Base-by-base conservation (phyloP, 768 basidiomycete species). In the Tephrocybe rancida region DNA sequence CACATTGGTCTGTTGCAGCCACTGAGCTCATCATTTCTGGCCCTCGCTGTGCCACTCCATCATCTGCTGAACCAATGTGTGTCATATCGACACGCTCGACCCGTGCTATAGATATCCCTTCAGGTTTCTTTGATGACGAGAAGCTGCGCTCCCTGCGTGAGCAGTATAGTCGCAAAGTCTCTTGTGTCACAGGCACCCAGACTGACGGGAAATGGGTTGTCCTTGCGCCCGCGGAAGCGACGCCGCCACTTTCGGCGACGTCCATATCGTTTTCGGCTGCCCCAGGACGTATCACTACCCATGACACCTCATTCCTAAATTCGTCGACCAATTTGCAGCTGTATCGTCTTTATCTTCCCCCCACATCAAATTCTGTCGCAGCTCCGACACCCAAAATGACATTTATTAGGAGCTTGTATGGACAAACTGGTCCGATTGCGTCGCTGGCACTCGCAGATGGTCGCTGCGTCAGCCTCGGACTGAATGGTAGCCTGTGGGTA, bases 191-290 rank as follows among this genome's bases (percentile, higher is more conserved):
- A n/a, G 87, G 84, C 59, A 85, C 81, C 14, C 86, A 90, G 61
- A 90, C 91, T 5, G 91, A 92, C 63, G 91, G 91, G 8, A 92
- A 90, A 75, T 93, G 89, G 88, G 84, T 83, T 16, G 85, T 92
- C 11, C 76, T 92, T 44, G 90, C 86, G 13, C 84, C 88, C 13
- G 83, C 78, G 26, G 75, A 79, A 56, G 48, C 54, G 10, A 35
- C 61, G n/a, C 60, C 64, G 21, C 53, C 56, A n/a, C n/a, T n/a
- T 47, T 51, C 54, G 34, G 37, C 60, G 5, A 39, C 61, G 14
- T 49, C 66, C 6, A 30, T 53, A n/a, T 47, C 64, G 16, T 44
- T 60, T 64, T 35, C 42, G 11, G 50, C 59, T 3, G 50, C 45
- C 13, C 35, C 54, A 29, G 30, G 34, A 19, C 48, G 48, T 16